Evolutionary conservation across 352 stramenopile species (phyloP).

Genomic region (Thalassiosira hispida): DNA sequence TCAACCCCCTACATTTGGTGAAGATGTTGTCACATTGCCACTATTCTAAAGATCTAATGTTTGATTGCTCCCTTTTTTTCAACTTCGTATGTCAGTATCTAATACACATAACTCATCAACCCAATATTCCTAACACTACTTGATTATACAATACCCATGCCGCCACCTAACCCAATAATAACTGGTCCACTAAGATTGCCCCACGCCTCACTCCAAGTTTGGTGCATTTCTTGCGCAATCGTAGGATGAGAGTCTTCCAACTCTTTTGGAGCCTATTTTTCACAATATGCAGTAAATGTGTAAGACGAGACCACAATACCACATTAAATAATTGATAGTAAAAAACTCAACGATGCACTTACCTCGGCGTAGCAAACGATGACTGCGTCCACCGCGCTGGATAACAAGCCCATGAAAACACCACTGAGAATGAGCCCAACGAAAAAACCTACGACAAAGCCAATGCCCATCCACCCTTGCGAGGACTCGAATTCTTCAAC

Average conservation of each 20-base stretch:
- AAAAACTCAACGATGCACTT: not conserved
- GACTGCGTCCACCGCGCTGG: constrained; percentile 92
- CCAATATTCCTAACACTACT: no score
- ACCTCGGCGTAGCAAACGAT: constrained; percentile 94
- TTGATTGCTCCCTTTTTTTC: constrained; percentile 3
- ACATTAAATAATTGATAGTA: not conserved
- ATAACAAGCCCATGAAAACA: constrained; percentile 91
- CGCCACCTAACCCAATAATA: constrained; percentile 28
- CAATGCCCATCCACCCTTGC: constrained; percentile 46
- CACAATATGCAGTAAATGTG: not conserved
- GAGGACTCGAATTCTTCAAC: constrained; percentile 46
- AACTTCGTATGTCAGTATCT: not conserved
- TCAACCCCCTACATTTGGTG: constrained; percentile 36
- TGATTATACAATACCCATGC: constrained; percentile 30
- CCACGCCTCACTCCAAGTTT: constrained; percentile 64
- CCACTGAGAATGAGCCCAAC: constrained; percentile 90
- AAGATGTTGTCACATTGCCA: constrained; percentile 32
- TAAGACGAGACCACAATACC: constrained; percentile 2
- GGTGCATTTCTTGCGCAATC: constrained; percentile 66
- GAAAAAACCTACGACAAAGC: constrained; percentile 88
- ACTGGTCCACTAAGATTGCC: constrained; percentile 10
- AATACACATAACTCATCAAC: no score
- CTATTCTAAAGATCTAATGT: constrained; percentile 30
- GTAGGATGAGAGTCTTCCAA: constrained; percentile 68
- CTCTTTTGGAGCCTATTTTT: constrained; percentile 64